Evolutionary conservation across 2,329 filamentous ascomycete genomes (phyloP).

Genomic region (Ciborinia camelliae): DNA sequence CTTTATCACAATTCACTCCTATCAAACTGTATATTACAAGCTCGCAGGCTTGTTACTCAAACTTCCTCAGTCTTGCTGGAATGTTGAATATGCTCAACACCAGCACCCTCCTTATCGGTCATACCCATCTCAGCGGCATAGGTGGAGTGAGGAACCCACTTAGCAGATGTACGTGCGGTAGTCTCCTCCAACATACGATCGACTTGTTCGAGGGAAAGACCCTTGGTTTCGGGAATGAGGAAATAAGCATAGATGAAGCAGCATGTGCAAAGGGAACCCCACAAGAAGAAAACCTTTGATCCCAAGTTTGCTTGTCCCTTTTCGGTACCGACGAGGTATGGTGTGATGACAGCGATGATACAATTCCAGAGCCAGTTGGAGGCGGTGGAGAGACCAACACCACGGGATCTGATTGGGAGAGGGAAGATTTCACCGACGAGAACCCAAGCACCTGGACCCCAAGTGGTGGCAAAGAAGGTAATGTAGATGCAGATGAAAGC

Average conservation of each 20-base stretch:
- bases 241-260: constrained; percentile 56
- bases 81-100: constrained; percentile 4
- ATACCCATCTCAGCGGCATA: constrained; percentile 30
- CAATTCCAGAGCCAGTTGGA: constrained; percentile 91
- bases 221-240: constrained; percentile 70
- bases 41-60: neutral
- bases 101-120: constrained; percentile 8
- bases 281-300: constrained; percentile 50
- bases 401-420: constrained; percentile 81
- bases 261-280: constrained; percentile 56
- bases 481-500: constrained; percentile 88
- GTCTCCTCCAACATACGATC: constrained; percentile 58
- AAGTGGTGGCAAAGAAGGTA: constrained; percentile 87
- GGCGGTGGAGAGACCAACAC: constrained; percentile 81
- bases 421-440: constrained; percentile 90
- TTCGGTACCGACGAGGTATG: constrained; percentile 63
- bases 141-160: constrained; percentile 35
- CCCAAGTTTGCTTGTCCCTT: constrained; percentile 44
- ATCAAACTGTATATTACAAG: neutral
- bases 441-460: constrained; percentile 74
- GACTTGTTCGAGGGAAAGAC: constrained; percentile 68
- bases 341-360: constrained; percentile 66
- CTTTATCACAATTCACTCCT: neutral
- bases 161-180: constrained; percentile 40
- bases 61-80: neutral